Evolutionary conservation across 2,329 filamentous ascomycete species (phyloP), one percentile per base, ranked within the genome.

Genomic region (Zymoseptoria crescenta): DNA sequence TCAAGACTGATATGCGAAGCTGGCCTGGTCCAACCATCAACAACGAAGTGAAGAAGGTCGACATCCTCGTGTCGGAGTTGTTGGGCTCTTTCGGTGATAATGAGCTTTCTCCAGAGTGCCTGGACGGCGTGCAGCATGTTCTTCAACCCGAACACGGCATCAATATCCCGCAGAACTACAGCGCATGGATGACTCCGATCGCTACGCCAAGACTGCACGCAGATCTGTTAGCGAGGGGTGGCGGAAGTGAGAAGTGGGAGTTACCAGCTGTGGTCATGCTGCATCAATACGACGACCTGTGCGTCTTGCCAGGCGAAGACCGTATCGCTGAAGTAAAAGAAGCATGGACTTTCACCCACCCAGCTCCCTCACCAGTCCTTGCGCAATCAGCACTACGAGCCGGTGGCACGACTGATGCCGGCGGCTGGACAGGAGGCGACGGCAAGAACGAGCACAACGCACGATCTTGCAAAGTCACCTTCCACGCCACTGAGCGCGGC

Each of bases 51-150:
- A 81, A 83, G 65, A 85, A 87, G 69, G 87, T 99, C 49, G 94
- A 99, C 73, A 96, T 99, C 57, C 78, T 99, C 3, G 86, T 99
- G 28, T 96, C 92, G 2, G 94, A 99, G 74, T 83, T 99, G 0
- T 83, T 99, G 0, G 94, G 91, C 45, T 96, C 92, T 1, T 99
- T 97, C 71, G 94, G 87, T 24, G 94, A 99, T 75, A 99, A 99
- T 70, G 94, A 99, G 75, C 83, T 99, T 8, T 96, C 91, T 0
- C 94, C 94, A 0, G 94, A 99, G 76, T 99, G 94, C 69, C 81
- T 99, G 9, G 94, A 99, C 72, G 94, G 94, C 51, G 92, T 97
- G 54, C 93, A 96, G 71, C 87, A 93, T 69, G 88, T 97, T 50
- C 78, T 99, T n/a, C 82, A 86, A 60, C 81, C 87, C 0, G 80